Evolutionary conservation across 2,329 filamentous ascomycete species (phyloP).

Genomic region (Biscogniauxia sp.): DNA sequence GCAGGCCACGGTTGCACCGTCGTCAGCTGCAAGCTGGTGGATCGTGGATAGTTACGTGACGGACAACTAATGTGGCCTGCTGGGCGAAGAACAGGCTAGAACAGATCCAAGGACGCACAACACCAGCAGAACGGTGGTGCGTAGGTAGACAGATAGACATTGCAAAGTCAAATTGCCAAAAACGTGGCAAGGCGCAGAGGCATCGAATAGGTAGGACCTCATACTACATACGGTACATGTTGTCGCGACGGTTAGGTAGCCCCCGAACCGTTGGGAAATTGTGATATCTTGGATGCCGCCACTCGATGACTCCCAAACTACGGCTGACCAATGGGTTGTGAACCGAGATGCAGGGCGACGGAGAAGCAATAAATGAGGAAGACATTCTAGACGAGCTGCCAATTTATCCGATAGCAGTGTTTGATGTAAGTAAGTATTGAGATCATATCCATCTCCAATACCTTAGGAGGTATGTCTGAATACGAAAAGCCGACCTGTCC

Average conservation of each 20-base stretch:
- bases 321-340: background rate
- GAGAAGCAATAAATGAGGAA: background rate
- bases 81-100: background rate
- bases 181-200: slow-evolving; percentile 17
- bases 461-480: background rate
- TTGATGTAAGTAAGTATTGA: background rate
- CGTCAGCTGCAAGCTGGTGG: background rate
- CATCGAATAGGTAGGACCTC: slow-evolving; percentile 6
- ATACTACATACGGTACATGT: slow-evolving; percentile 8
- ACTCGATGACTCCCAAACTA: background rate
- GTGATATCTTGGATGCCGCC: background rate
- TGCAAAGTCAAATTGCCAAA: slow-evolving; percentile 6
- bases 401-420: background rate
- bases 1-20: slow-evolving; percentile 2
- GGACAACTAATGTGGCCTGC: slow-evolving; percentile 8
- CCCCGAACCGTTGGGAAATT: background rate
- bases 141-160: too few relatives aligned
- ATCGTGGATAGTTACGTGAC: slow-evolving; percentile 10
- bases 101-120: slow-evolving; percentile 7
- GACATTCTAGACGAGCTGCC: background rate
- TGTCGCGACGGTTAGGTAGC: slow-evolving; percentile 1
- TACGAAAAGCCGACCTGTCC: background rate
- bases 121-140: background rate
- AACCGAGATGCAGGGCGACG: background rate
- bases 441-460: background rate